Conservation (phyloP, 129 eudicot genomes). For the Tanacetum coccineum region DNA sequence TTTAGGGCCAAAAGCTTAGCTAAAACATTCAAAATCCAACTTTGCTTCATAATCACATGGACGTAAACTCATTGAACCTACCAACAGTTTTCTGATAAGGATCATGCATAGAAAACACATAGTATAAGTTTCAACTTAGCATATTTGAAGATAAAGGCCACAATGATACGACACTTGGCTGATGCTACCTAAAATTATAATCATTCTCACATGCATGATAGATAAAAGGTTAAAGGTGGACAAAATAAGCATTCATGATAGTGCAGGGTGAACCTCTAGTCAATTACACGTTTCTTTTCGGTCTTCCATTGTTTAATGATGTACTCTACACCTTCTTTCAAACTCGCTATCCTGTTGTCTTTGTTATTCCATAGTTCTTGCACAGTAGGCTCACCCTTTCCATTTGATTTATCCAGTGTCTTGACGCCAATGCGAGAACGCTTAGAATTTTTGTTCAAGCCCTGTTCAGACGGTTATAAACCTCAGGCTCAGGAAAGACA, state of each 20-base stretch:
- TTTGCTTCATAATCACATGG: no score
- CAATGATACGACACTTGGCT: neutral
- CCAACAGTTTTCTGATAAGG: no score
- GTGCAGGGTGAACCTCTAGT: neutral
- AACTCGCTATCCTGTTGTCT: neutral
- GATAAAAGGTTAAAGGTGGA: neutral
- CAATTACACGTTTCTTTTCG: no score
- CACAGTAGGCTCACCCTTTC: neutral
- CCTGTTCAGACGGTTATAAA: neutral
- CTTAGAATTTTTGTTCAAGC: neutral
- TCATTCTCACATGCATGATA: neutral
- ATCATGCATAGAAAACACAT: neutral
- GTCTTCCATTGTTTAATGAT: constrained; percentile 6
- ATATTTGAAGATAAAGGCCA: neutral
- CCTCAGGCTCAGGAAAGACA: neutral
- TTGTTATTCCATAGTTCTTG: constrained; percentile 1
- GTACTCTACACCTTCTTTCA: constrained; percentile 1
- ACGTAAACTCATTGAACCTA: no score
- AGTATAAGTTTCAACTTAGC: neutral
- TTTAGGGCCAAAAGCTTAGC: no score
- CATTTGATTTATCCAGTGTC: neutral
- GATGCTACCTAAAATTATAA: neutral
- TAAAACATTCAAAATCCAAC: no score
- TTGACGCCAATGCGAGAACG: neutral
- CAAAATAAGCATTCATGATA: neutral